Base-by-base conservation (phyloP, 83 land plant genomes). In the Diphasiastrum complanatum region DNA sequence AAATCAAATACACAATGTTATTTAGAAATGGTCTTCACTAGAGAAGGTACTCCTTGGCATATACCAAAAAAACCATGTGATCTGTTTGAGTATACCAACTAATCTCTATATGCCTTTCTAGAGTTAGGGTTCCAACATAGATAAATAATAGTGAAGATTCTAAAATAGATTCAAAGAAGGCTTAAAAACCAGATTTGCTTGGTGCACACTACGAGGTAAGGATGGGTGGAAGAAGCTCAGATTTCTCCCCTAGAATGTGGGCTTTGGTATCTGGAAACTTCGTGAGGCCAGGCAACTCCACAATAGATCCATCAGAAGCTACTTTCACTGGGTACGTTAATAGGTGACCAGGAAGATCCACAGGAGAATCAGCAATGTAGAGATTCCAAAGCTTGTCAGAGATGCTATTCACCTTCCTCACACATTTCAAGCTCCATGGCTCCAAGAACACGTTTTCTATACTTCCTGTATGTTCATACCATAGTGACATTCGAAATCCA, bases 391-490 rank as follows among this genome's bases (percentile, higher is more conserved):
- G 65, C 14, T 70, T 65, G 4, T 78, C 81, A 3, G 79, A 86
- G 1, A 75, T 69, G 24, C 37, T 40, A 45, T 84, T 84, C n/a
- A 87, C 83, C 73, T 69, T 79, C 38, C 64, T 48, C 2, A 82
- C 58, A 52, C 95, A 87, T 23, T 84, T 79, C 49, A 75, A 1
- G 33, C 73, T 79, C 74, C 76, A 69, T 1, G 95, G 95, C 16
- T 75, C 52, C 34, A 77, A 60, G 65, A 79, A 87, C 10, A 57
- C 3, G 25, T 84, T 71, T 28, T 82, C 72, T 16, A 87, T 66
- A 69, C 53, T 65, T 51, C 85, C 89, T 2, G 82, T 63, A 68
- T 87, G 89, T 47, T 84, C 89, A 29, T 81, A 87, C 95, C 95
- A 87, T 29, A 87, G 69, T 0, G 89, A 53, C 89, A 87, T 77